These are phyloP conservation scores for Phialocephala subalpina DNA, from an alignment of 2,329 filamentous ascomycete genomes.

Conservation along the genomic window DNA sequence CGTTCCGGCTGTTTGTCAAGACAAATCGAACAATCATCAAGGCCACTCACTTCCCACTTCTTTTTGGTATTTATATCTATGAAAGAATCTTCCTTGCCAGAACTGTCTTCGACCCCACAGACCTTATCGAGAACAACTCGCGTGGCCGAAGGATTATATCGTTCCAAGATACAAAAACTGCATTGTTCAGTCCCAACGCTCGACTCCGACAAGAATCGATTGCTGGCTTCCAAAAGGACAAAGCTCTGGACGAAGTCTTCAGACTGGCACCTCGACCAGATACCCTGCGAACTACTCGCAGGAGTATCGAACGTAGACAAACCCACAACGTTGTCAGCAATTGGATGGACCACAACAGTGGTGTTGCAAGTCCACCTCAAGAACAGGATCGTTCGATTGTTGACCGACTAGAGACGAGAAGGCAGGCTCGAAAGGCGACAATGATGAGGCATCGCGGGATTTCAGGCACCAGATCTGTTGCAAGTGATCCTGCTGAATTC, in stretches of 20 bases:
- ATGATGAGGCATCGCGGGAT: conserved; percentile 46
- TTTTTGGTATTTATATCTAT: conserved; percentile 88
- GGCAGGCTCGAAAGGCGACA: conserved; percentile 40
- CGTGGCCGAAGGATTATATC: conserved; percentile 60
- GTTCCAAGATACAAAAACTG: conserved; percentile 61
- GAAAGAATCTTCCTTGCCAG: conserved; percentile 81
- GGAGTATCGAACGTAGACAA: conserved; percentile 71
- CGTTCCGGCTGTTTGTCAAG: conserved; percentile 82
- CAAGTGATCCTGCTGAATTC: conserved; percentile 71
- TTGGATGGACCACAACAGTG: conserved; percentile 83
- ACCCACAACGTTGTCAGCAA: conserved; percentile 84
- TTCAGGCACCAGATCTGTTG: conserved; percentile 61
- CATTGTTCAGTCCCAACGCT: conserved; percentile 76
- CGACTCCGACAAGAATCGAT: conserved; percentile 86
- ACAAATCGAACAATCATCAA: conserved; percentile 94
- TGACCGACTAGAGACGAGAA: conserved; percentile 60
- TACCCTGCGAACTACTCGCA: conserved; percentile 65
- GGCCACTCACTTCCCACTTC: conserved; percentile 84
- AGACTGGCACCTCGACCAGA: conserved; percentile 71
- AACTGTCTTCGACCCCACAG: conserved; percentile 81
- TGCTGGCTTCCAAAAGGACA: conserved; percentile 87
- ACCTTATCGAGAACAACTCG: conserved; percentile 79
- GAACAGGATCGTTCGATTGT: conserved; percentile 67
- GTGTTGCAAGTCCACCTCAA: conserved; percentile 61
- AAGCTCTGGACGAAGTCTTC: conserved; percentile 91